Conservation (phyloP, 306 rosid genomes). For the Acacia melanoxylon region DNA sequence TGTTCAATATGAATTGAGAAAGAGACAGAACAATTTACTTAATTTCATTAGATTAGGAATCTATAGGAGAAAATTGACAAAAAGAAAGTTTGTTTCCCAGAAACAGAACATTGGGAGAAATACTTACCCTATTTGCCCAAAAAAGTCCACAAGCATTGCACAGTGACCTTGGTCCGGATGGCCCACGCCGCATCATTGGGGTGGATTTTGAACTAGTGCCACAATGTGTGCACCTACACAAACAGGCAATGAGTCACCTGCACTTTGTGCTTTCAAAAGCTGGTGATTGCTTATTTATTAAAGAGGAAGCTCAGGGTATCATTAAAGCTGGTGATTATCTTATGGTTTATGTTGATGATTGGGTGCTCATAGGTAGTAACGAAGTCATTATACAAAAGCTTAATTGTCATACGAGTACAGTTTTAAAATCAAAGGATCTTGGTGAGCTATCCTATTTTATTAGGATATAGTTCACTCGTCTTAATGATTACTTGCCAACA, state of each 20-base stretch:
- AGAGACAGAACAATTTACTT: background rate
- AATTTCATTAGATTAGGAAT: background rate
- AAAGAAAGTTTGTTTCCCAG: background rate
- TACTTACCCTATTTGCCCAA: constrained; percentile 76
- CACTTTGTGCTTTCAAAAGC: too few species aligned
- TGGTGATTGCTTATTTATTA: too few species aligned
- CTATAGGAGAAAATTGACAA: background rate
- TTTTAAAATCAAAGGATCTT: too few species aligned
- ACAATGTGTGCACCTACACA: constrained; percentile 65
- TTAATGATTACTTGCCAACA: background rate
- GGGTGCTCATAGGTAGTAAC: too few species aligned
- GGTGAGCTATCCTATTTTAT: background rate
- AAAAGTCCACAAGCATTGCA: constrained; percentile 83
- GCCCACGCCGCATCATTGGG: constrained; percentile 87
- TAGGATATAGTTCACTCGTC: background rate
- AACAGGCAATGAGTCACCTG: constrained; percentile 10
- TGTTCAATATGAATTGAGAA: background rate
- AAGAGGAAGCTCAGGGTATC: too few species aligned
- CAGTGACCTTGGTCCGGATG: constrained; percentile 72
- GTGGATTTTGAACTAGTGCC: constrained; percentile 71
- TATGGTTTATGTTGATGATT: too few species aligned
- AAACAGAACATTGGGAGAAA: constrained; percentile 1
- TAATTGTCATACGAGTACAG: too few species aligned
- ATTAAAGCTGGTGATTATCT: too few species aligned
- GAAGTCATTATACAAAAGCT: too few species aligned